phyloP scores from a whole-genome alignment of 768 basidiomycete genomes.

The Serendipita sp. region DNA sequence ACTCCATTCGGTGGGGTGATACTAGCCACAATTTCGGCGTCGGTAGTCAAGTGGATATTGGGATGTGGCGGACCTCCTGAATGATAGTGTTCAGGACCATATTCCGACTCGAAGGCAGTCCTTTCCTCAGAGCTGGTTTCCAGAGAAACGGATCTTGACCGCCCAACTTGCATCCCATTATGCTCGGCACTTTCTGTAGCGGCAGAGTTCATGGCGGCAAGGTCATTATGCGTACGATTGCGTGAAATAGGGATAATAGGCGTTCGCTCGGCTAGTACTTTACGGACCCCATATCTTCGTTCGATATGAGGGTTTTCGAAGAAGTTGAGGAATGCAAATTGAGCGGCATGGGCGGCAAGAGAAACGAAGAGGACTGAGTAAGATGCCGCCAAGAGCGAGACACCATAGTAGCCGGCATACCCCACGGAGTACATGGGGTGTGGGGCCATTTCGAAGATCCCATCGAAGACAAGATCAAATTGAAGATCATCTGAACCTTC shows the following conservation, averaged over 20 bases:
- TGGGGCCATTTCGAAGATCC: slow-evolving; percentile 87
- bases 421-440: slow-evolving; percentile 95
- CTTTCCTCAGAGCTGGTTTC: background rate
- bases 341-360: slow-evolving; percentile 85
- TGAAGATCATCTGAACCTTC: background rate
- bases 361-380: slow-evolving; percentile 86
- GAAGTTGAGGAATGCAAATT: slow-evolving; percentile 87
- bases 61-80: background rate
- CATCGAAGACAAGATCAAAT: slow-evolving; percentile 76
- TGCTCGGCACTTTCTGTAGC: background rate
- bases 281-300: slow-evolving; percentile 82
- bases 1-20: background rate
- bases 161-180: background rate
- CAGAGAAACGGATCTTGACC: background rate
- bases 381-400: slow-evolving; percentile 79
- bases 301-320: slow-evolving; percentile 98
- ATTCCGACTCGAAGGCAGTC: slow-evolving; percentile 9
- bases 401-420: slow-evolving; percentile 95
- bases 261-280: slow-evolving; percentile 72
- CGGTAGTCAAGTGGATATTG: background rate
- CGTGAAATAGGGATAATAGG: slow-evolving; percentile 25
- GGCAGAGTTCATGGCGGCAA: slow-evolving; percentile 5
- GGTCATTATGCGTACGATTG: slow-evolving; percentile 9
- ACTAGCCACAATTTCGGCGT: background rate
- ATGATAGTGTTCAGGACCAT: background rate